phyloP scores from a whole-genome alignment of 2,329 filamentous ascomycete species.

The Drechslerella stenobrocha region DNA sequence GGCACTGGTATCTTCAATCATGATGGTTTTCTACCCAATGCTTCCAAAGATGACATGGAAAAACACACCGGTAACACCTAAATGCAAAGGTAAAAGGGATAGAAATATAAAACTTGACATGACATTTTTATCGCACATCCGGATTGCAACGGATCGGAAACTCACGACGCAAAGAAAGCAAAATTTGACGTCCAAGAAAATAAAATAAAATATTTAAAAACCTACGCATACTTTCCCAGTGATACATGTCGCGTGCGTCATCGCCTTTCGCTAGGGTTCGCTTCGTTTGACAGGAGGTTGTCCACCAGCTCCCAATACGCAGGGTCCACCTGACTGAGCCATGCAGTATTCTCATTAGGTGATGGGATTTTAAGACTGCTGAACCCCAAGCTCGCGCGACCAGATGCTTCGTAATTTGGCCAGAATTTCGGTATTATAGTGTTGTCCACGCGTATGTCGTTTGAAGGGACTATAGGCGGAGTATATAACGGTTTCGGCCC shows the following conservation, averaged over 20 bases:
- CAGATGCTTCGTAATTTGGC: conserved; percentile 36
- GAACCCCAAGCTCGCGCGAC: conserved; percentile 30
- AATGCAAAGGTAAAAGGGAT: neutral
- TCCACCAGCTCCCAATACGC: conserved; percentile 44
- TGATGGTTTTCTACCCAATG: neutral
- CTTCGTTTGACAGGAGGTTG: conserved; percentile 30
- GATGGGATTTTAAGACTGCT: conserved; percentile 37
- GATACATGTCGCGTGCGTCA: too few species aligned
- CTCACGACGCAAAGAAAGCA: neutral
- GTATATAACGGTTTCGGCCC: conserved; percentile 27
- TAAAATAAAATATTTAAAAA: too few species aligned
- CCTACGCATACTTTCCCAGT: neutral
- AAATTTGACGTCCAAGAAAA: neutral
- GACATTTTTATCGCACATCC: too few species aligned
- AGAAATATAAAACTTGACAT: neutral
- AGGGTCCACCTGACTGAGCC: conserved; percentile 42
- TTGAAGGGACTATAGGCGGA: conserved; percentile 33
- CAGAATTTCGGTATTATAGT: conserved; percentile 37
- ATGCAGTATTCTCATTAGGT: conserved; percentile 20
- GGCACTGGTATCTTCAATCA: neutral
- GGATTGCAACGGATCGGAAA: neutral
- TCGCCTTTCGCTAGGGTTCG: conserved; percentile 26
- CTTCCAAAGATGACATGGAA: neutral
- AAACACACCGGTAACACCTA: conserved; percentile 4
- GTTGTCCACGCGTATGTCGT: conserved; percentile 27